Percentiles rank a stretch among this genome's conserved stretches.
Evolutionary conservation across 176 grass and related monocot genomes (phyloP).

Genomic region (Zoysia pacifica): DNA sequence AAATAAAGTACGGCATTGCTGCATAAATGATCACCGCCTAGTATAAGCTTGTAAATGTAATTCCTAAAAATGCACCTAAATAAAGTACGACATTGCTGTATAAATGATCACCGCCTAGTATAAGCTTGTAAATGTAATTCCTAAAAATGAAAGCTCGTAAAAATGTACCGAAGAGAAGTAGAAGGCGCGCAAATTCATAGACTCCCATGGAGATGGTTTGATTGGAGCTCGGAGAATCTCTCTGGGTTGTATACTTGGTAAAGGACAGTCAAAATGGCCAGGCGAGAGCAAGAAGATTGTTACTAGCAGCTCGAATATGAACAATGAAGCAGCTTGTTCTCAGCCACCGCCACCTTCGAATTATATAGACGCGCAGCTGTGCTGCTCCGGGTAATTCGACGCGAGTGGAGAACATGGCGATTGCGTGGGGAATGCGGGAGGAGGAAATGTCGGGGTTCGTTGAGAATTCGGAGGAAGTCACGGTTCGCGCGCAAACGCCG

Average conservation of each 20-base stretch:
- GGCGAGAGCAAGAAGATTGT: background rate
- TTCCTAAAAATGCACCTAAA: background rate
- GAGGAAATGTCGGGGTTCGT: constrained; percentile 38
- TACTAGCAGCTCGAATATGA: constrained; percentile 17
- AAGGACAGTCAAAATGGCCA: background rate
- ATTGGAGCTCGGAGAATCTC: background rate
- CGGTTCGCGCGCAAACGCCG: constrained; percentile 23
- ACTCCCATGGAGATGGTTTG: constrained; percentile 28
- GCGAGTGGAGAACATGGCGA: background rate
- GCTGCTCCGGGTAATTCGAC: background rate
- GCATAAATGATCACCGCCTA: background rate
- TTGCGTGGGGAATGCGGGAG: constrained; percentile 37
- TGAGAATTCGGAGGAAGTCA: constrained; percentile 52
- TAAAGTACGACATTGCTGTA: too few relatives aligned
- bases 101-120: background rate
- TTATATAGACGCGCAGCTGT: background rate
- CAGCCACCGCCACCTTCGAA: background rate
- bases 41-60: background rate
- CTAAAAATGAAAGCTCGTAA: background rate
- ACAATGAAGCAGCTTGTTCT: background rate
- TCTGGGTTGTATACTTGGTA: background rate
- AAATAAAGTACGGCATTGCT: background rate
- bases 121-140: background rate
- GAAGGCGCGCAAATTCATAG: background rate
- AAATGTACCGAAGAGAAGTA: constrained; percentile 37